Evolutionary conservation across 192 early-diverging fungal genomes (phyloP).

Genomic region (Linnemannia hyalina): DNA sequence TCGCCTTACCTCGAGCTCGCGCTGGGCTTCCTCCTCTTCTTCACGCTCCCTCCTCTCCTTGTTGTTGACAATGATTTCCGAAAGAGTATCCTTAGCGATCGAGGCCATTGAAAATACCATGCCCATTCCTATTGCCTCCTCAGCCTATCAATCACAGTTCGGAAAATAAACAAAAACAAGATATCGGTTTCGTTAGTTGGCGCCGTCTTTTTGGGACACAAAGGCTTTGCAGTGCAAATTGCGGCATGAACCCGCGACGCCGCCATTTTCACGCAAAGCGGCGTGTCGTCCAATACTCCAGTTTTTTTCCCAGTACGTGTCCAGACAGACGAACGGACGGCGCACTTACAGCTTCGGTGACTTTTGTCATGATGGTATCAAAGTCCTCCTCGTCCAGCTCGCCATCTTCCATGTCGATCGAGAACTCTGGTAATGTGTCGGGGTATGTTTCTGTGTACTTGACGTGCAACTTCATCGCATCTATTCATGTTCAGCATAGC

Average conservation of each 20-base stretch:
- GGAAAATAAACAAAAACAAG: not conserved
- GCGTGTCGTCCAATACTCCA: not conserved
- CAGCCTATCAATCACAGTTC: conserved; percentile 54
- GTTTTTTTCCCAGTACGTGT: too few relatives aligned
- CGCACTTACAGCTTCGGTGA: conserved; percentile 48
- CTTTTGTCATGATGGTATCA: conserved; percentile 53
- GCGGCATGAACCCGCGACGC: not conserved
- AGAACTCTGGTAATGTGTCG: conserved; percentile 75
- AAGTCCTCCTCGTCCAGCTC: conserved; percentile 55
- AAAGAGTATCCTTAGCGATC: conserved; percentile 79
- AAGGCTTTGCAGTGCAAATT: not conserved
- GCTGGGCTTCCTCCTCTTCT: conserved; percentile 65
- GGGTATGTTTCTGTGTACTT: conserved; percentile 83
- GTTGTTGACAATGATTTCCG: conserved; percentile 69
- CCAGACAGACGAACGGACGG: not conserved
- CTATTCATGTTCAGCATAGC: conserved; percentile 22
- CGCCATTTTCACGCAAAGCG: not conserved
- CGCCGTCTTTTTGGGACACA: not conserved
- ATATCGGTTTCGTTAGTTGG: not conserved
- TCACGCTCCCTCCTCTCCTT: conserved; percentile 61
- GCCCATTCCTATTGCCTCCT: conserved; percentile 89
- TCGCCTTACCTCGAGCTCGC: conserved; percentile 69
- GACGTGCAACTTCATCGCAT: conserved; percentile 64
- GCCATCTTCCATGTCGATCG: conserved; percentile 66
- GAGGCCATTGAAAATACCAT: conserved; percentile 91